A percentile compares a stretch with the other conserved stretches of the same genome.
Conservation (phyloP, 228 moss, liverwort and hornwort genomes). For the Sphagnum magellanicum region DNA sequence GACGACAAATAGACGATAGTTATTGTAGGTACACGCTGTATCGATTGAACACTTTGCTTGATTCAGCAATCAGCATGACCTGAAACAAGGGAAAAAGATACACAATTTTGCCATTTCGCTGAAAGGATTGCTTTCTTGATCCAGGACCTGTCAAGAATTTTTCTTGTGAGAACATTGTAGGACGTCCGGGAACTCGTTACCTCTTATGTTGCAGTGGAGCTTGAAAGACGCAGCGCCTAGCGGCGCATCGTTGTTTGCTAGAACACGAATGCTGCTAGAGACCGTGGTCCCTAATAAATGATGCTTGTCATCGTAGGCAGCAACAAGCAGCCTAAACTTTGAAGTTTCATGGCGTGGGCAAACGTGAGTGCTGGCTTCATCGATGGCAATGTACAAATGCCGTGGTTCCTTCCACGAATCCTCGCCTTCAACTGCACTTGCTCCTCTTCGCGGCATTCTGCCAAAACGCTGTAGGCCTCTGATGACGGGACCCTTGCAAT, state of each 20-base stretch:
- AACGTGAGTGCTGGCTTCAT: conserved; percentile 98
- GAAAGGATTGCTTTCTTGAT: too few relatives aligned
- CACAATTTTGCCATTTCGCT: too few relatives aligned
- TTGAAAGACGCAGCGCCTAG: conserved; percentile 96
- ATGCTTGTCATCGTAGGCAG: conserved; percentile 85
- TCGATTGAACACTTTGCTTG: too few relatives aligned
- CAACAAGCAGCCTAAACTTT: conserved; percentile 90
- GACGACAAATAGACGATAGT: not conserved
- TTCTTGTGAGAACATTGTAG: too few relatives aligned
- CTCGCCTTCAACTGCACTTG: conserved; percentile 71
- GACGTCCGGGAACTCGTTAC: conserved; percentile 15
- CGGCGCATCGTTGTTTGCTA: conserved; percentile 99
- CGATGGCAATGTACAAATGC: conserved; percentile 94
- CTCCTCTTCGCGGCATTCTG: conserved; percentile 92
- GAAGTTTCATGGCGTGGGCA: conserved; percentile 91
- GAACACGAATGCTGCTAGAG: conserved; percentile 96
- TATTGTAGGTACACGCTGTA: too few relatives aligned
- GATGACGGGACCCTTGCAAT: conserved; percentile 93
- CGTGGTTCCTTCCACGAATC: conserved; percentile 99
- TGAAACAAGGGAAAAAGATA: too few relatives aligned
- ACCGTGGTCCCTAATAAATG: conserved; percentile 91
- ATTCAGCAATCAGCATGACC: too few relatives aligned
- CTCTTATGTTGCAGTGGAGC: conserved; percentile 90
- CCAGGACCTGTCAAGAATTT: too few relatives aligned
- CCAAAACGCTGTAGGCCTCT: conserved; percentile 97